These are phyloP conservation scores for Chamaenerion angustifolium DNA, from an alignment of 345 rosid species.

Conservation along the genomic window DNA sequence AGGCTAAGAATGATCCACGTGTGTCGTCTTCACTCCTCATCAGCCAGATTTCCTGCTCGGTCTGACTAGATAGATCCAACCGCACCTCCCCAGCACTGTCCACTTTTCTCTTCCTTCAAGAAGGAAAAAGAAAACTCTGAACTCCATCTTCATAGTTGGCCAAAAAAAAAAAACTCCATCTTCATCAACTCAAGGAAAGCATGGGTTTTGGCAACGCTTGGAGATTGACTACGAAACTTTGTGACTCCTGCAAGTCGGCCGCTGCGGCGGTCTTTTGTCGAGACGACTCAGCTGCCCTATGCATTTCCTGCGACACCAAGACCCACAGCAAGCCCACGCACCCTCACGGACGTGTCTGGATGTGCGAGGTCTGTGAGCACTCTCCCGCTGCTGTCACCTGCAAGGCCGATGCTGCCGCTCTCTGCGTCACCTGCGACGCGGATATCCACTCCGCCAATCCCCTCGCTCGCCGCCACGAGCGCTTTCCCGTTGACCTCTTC, in stretches of 20 bases:
- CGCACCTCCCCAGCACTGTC: too few relatives aligned
- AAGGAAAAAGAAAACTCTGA: too few relatives aligned
- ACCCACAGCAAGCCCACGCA: slow-evolving; percentile 32
- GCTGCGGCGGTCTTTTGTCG: slow-evolving; percentile 60
- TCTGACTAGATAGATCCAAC: too few relatives aligned
- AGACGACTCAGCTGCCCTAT: slow-evolving; percentile 59
- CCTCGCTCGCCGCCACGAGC: slow-evolving; percentile 76
- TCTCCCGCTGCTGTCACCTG: slow-evolving; percentile 93
- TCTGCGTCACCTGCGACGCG: slow-evolving; percentile 73
- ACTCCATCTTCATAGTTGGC: too few relatives aligned
- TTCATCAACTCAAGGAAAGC: slow-evolving; percentile 8
- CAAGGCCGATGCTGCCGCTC: slow-evolving; percentile 87
- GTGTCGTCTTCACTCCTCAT: too few relatives aligned
- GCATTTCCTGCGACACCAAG: slow-evolving; percentile 47
- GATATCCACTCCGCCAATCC: slow-evolving; percentile 95
- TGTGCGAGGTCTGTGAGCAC: slow-evolving; percentile 89
- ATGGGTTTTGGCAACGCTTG: slow-evolving; percentile 28
- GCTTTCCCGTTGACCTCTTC: slow-evolving; percentile 55
- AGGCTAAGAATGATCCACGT: too few relatives aligned
- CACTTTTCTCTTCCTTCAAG: too few relatives aligned
- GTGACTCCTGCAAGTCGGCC: slow-evolving; percentile 69
- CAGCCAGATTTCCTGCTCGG: too few relatives aligned
- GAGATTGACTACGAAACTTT: slow-evolving; percentile 45
- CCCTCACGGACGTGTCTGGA: slow-evolving; percentile 65
- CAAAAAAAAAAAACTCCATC: neutral